Percentiles rank a stretch among this genome's conserved stretches.
These are phyloP conservation scores for Rhinocladiella similis DNA, from an alignment of 2,329 filamentous ascomycete genomes.

Conservation along the genomic window DNA sequence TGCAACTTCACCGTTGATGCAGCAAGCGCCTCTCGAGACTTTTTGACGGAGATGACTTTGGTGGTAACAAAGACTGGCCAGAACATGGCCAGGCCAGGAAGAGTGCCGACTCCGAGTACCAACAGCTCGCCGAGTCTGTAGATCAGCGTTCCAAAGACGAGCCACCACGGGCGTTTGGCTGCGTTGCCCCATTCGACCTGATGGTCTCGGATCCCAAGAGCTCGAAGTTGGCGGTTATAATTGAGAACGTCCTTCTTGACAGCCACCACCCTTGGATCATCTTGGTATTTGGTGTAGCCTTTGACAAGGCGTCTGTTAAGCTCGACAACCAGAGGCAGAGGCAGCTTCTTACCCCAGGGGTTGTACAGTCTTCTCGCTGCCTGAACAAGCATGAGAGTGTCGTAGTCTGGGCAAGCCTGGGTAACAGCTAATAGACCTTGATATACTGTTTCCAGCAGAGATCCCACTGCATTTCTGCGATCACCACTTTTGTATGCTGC, in stretches of 20 bases:
- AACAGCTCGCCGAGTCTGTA: conserved; percentile 78
- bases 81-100: conserved; percentile 86
- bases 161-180: conserved; percentile 75
- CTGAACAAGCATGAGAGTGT: conserved; percentile 94
- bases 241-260: conserved; percentile 73
- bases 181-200: conserved; percentile 73
- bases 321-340: conserved; percentile 88
- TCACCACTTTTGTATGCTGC: conserved; percentile 81
- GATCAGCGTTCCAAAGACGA: conserved; percentile 73
- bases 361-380: conserved; percentile 92
- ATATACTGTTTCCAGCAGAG: conserved; percentile 82
- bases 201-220: conserved; percentile 87
- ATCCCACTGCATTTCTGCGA: conserved; percentile 80
- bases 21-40: conserved; percentile 79
- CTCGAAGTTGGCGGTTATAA: conserved; percentile 84
- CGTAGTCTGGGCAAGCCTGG: conserved; percentile 89
- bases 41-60: conserved; percentile 77
- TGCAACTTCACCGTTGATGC: conserved; percentile 87
- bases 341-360: conserved; percentile 88
- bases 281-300: conserved; percentile 89
- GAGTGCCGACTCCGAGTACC: conserved; percentile 74
- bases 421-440: conserved; percentile 84
- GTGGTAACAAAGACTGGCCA: conserved; percentile 82
- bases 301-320: conserved; percentile 87
- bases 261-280: conserved; percentile 77